Percentiles rank a stretch among this genome's conserved stretches.
phyloP scores from a whole-genome alignment of 768 basidiomycete genomes.

The Lactarius hatsudake region DNA sequence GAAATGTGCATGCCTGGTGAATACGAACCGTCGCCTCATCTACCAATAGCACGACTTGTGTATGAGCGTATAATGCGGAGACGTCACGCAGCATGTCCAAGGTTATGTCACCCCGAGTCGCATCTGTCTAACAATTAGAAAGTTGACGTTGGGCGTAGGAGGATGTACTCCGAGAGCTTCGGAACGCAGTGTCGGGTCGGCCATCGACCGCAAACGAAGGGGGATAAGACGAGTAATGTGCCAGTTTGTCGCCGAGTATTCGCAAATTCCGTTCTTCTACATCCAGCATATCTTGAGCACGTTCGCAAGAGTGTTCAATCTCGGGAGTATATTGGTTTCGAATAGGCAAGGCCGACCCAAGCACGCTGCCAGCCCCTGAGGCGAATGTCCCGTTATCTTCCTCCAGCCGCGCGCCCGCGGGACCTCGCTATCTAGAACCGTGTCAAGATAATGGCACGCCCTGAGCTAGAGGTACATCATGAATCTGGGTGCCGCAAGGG shows the following conservation, averaged over 20 bases:
- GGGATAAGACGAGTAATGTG: slow-evolving; percentile 44
- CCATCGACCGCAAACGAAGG: slow-evolving; percentile 59
- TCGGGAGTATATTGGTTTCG: slow-evolving; percentile 52
- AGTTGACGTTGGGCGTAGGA: background rate
- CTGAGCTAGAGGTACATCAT: slow-evolving; percentile 36
- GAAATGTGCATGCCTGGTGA: slow-evolving; percentile 32
- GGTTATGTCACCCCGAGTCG: slow-evolving; percentile 38
- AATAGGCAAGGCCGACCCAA: slow-evolving; percentile 46
- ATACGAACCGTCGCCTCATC: slow-evolving; percentile 35
- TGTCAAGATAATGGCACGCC: slow-evolving; percentile 41
- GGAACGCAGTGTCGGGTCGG: slow-evolving; percentile 47
- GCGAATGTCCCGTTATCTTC: slow-evolving; percentile 8
- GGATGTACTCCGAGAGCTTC: slow-evolving; percentile 45
- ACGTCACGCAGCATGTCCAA: slow-evolving; percentile 39
- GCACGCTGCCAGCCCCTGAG: slow-evolving; percentile 40
- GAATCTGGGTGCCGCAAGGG: slow-evolving; percentile 1
- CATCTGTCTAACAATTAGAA: slow-evolving; percentile 27
- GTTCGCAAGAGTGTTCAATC: slow-evolving; percentile 28
- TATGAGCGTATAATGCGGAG: slow-evolving; percentile 23
- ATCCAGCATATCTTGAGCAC: slow-evolving; percentile 42
- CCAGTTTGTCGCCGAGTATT: slow-evolving; percentile 36
- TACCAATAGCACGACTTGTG: slow-evolving; percentile 40
- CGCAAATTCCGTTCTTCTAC: slow-evolving; percentile 39
- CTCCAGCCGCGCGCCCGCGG: slow-evolving; percentile 11
- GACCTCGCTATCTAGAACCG: slow-evolving; percentile 23